Conservation (phyloP, 106 monocot genomes). For the Allium fistulosum region DNA sequence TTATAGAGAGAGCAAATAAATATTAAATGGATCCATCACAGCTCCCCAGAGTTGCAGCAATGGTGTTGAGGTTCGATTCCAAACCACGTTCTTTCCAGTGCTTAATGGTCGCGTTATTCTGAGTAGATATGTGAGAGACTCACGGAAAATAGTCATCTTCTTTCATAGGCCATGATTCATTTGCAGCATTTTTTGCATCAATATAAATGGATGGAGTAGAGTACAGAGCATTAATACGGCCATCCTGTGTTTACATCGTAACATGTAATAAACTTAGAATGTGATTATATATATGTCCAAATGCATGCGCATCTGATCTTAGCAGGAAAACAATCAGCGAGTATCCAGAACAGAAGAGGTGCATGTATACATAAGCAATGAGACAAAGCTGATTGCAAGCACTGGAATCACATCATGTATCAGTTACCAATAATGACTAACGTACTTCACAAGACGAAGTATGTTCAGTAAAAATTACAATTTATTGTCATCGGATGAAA, state of each 20-base stretch:
- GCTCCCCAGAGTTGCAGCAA: too few species aligned
- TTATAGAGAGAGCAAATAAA: too few species aligned
- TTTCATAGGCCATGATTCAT: conserved; percentile 73
- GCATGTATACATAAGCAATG: not conserved
- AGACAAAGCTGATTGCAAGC: not conserved
- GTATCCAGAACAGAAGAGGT: not conserved
- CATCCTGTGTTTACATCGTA: conserved; percentile 45
- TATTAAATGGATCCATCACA: too few species aligned
- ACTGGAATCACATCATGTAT: too few species aligned
- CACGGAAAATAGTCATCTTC: conserved; percentile 73
- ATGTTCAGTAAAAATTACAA: too few species aligned
- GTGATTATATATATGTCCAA: not conserved
- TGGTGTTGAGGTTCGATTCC: too few species aligned
- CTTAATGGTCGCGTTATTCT: too few species aligned
- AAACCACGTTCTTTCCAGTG: too few species aligned
- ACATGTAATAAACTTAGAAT: not conserved
- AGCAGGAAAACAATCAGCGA: not conserved
- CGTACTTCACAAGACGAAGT: too few species aligned
- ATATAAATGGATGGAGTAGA: conserved; percentile 75
- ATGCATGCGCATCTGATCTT: not conserved
- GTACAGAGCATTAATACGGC: conserved; percentile 64
- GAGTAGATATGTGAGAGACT: conserved; percentile 1
- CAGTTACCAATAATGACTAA: too few species aligned
- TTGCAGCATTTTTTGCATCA: conserved; percentile 62
- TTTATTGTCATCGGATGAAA: too few species aligned